Base-by-base conservation (phyloP, 2,329 filamentous ascomycete species). In the Ceratocystis diversiconidia region DNA sequence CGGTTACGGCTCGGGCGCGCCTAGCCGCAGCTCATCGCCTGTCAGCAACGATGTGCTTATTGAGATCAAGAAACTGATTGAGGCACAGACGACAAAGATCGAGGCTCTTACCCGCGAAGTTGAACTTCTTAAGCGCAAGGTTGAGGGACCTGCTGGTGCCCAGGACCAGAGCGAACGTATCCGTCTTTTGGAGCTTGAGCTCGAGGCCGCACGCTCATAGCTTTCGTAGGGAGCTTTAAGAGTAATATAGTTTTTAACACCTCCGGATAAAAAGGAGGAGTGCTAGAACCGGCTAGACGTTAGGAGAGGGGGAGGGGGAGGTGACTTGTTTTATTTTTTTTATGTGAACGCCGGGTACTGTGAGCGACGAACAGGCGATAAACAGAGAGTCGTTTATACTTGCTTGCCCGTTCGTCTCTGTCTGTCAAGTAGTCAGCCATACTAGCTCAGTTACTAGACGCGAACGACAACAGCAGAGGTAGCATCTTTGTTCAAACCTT, bases 41-140 rank as follows among this genome's bases (percentile, higher is more conserved):
- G 68, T 68, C 6, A 79, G 90, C 12, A 84, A 87, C 71, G 78
- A 83, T 36, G 85, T 86, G 5, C 81, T 96, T 55, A 79, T 83
- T 46, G 83, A 92, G 71, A 94, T 95, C 76, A 92, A 89, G 76
- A 84, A 83, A 77, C 84, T 90, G 69, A 89, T 96, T 72, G 84
- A 79, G 68, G 79, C 83, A n/a, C 88, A 96, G 76, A 88, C 83
- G 62, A 82, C 88, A 72, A 86, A 91, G 74, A 90, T 95, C 70
- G 80, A 80, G 62, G 79, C 80, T 32, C 77, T 95, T 61, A 83
- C 88, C 2, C 75, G 78, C 36, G 89, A 95, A 74, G 86, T 95
- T 15, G 90, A 94, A 72, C 81, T 82, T 17, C 79, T 96, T 70
- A 95, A 95, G 82, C 84, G 84, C 75, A 88, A 85, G 74, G 80